phyloP scores from a whole-genome alignment of 352 stramenopile species.

The Phytophthora palmivora region DNA sequence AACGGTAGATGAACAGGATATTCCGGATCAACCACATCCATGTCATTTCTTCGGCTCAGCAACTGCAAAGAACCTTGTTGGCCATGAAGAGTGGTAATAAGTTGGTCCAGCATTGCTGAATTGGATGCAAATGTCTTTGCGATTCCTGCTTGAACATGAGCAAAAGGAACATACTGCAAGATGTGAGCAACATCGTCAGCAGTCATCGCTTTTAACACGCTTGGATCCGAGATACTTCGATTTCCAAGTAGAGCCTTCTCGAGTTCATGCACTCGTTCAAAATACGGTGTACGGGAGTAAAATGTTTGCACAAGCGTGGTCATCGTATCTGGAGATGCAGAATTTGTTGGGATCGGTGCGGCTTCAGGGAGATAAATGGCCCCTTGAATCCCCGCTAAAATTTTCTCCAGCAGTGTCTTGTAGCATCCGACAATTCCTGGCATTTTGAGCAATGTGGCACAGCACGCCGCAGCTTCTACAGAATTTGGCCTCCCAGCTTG shows the following conservation, averaged over 20 bases:
- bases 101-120: slow-evolving; percentile 29
- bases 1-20: slow-evolving; percentile 67
- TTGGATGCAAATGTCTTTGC: slow-evolving; percentile 25
- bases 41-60: slow-evolving; percentile 2
- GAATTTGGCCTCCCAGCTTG: slow-evolving; percentile 66
- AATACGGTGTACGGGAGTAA: slow-evolving; percentile 74
- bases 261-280: slow-evolving; percentile 63
- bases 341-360: not conserved
- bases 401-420: slow-evolving; percentile 67
- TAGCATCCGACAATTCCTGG: slow-evolving; percentile 82
- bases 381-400: slow-evolving; percentile 60
- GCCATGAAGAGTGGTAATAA: slow-evolving; percentile 29
- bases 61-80: slow-evolving; percentile 28
- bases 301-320: slow-evolving; percentile 57
- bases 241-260: slow-evolving; percentile 50
- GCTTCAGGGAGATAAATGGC: slow-evolving; percentile 60
- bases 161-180: slow-evolving; percentile 54
- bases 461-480: slow-evolving; percentile 77
- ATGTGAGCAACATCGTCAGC: slow-evolving; percentile 55
- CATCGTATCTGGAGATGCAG: slow-evolving; percentile 43
- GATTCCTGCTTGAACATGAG: slow-evolving; percentile 39
- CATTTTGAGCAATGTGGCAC: slow-evolving; percentile 81
- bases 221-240: slow-evolving; percentile 50
- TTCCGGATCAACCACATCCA: slow-evolving; percentile 36
- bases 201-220: slow-evolving; percentile 46